A percentile compares a stretch with the other conserved stretches of the same genome.
These are phyloP conservation scores for Taphrina communis DNA, from an alignment of 1,139 yeast species.

Conservation along the genomic window DNA sequence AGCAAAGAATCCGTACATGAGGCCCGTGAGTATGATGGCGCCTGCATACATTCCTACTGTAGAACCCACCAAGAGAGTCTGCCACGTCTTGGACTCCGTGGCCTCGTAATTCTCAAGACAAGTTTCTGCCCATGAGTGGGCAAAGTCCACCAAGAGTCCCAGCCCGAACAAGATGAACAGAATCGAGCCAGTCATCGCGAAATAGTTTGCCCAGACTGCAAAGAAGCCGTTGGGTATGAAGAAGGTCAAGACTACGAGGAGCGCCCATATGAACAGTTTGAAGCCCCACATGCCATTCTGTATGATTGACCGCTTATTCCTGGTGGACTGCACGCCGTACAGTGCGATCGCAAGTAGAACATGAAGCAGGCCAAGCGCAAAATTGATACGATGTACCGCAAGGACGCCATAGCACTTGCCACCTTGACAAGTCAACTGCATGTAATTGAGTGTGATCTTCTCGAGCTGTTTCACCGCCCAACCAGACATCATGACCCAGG, in stretches of 20 bases:
- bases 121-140: slow-evolving; percentile 98
- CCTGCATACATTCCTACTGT: slow-evolving; percentile 83
- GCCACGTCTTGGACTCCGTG: slow-evolving; percentile 82
- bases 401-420: slow-evolving; percentile 90
- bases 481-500: slow-evolving; percentile 91
- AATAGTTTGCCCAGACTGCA: slow-evolving; percentile 86
- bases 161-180: slow-evolving; percentile 87
- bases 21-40: slow-evolving; percentile 69
- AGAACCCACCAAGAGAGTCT: slow-evolving; percentile 79
- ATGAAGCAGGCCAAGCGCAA: slow-evolving; percentile 84
- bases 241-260: slow-evolving; percentile 67
- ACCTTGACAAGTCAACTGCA: slow-evolving; percentile 77
- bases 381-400: slow-evolving; percentile 82
- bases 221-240: slow-evolving; percentile 85
- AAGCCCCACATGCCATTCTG: slow-evolving; percentile 93
- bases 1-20: slow-evolving; percentile 83
- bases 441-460: slow-evolving; percentile 64
- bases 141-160: slow-evolving; percentile 89
- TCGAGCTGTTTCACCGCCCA: slow-evolving; percentile 79
- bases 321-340: slow-evolving; percentile 75
- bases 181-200: slow-evolving; percentile 83
- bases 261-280: slow-evolving; percentile 68
- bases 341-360: slow-evolving; percentile 69
- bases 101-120: slow-evolving; percentile 88
- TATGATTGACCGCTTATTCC: slow-evolving; percentile 77